These are phyloP conservation scores for Salix suchowensis DNA, from an alignment of 345 rosid species.

Conservation along the genomic window DNA sequence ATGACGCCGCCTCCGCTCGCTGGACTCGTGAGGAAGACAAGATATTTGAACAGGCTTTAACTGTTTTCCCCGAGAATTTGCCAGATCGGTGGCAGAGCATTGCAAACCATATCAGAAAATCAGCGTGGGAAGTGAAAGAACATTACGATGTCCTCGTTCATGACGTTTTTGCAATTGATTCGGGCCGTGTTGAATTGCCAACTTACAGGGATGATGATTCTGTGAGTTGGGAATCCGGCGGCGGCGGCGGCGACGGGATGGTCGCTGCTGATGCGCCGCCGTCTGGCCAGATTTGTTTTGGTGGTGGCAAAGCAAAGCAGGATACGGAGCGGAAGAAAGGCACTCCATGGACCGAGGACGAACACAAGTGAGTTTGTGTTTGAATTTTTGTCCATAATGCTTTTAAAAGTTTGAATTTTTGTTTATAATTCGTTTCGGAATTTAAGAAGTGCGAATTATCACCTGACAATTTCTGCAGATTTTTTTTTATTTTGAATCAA, in stretches of 20 bases:
- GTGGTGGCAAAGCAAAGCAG: constrained; percentile 12
- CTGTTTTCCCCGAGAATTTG: constrained; percentile 43
- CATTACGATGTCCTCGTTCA: constrained; percentile 56
- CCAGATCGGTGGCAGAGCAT: constrained; percentile 67
- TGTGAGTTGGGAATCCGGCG: constrained; percentile 22
- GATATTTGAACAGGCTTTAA: constrained; percentile 61
- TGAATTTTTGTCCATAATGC: not conserved
- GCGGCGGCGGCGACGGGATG: not conserved
- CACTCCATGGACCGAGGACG: constrained; percentile 64
- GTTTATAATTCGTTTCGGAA: no score
- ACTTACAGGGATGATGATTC: constrained; percentile 39
- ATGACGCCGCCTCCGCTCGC: not conserved
- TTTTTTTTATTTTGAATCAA: not conserved
- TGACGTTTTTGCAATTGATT: constrained; percentile 65
- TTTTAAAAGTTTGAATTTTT: not conserved
- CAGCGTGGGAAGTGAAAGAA: constrained; percentile 40
- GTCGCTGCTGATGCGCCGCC: not conserved
- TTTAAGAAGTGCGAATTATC: not conserved
- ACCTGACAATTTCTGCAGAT: not conserved
- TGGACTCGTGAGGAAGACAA: constrained; percentile 75
- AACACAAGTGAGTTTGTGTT: constrained; percentile 36
- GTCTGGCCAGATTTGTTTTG: constrained; percentile 41
- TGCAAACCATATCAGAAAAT: constrained; percentile 44
- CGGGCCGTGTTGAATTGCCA: constrained; percentile 62
- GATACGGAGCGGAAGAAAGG: constrained; percentile 69